Conservation (phyloP, 2,329 filamentous ascomycete genomes). For the Rasamsonia emersonii region DNA sequence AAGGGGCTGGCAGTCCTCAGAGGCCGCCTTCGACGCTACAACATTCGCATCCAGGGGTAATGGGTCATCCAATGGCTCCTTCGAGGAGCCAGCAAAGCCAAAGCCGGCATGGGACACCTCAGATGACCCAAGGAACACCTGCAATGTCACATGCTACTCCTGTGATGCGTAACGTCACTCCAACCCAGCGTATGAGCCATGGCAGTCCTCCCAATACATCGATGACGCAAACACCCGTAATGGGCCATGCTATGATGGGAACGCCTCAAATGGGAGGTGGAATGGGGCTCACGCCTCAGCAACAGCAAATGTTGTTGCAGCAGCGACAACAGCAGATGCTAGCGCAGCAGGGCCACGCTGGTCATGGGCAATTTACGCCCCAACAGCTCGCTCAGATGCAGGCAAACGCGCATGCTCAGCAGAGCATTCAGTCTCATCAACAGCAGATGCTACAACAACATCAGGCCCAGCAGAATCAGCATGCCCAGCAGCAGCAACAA, state of each 20-base stretch:
- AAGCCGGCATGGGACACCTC: conserved; percentile 40
- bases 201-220: conserved; percentile 36
- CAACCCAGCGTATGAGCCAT: conserved; percentile 38
- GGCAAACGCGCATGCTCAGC: conserved; percentile 37
- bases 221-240: conserved; percentile 36
- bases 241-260: conserved; percentile 34
- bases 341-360: conserved; percentile 28
- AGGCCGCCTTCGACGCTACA: conserved; percentile 39
- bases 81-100: conserved; percentile 38
- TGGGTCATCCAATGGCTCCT: conserved; percentile 37
- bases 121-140: conserved; percentile 39
- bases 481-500: conserved; percentile 18
- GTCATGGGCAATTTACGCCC: too few species aligned
- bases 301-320: conserved; percentile 31
- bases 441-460: conserved; percentile 30
- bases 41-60: conserved; percentile 38
- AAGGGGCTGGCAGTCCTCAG: conserved; percentile 39
- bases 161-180: conserved; percentile 39
- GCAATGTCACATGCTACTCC: conserved; percentile 40
- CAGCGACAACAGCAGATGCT: conserved; percentile 31
- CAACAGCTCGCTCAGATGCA: conserved; percentile 36
- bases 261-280: conserved; percentile 31
- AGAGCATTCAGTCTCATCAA: conserved; percentile 37
- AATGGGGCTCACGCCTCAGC: conserved; percentile 31
- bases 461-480: conserved; percentile 19